phyloP scores from a whole-genome alignment of 768 basidiomycete species.

The Paxillus ammoniavirescens region DNA sequence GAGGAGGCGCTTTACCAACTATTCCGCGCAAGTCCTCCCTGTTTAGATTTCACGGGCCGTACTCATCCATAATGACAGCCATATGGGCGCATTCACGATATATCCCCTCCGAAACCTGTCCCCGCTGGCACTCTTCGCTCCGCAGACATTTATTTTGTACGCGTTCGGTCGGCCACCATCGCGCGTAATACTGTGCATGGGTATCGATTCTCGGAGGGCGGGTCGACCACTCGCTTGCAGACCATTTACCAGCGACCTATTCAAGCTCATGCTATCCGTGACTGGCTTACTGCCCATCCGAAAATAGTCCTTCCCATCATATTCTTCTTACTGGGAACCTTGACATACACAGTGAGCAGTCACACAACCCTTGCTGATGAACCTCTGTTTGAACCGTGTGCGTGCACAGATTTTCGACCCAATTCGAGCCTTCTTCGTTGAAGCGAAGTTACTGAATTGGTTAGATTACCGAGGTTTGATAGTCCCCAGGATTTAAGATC shows the following conservation, averaged over 20 bases:
- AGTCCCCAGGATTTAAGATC: neutral
- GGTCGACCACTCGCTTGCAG: constrained; percentile 44
- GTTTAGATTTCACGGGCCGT: neutral
- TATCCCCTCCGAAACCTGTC: constrained; percentile 57
- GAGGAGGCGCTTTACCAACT: constrained; percentile 79
- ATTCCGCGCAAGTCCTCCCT: constrained; percentile 57
- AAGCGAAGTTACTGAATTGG: constrained; percentile 79
- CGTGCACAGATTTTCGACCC: constrained; percentile 82
- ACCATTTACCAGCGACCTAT: constrained; percentile 62
- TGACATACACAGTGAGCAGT: constrained; percentile 78
- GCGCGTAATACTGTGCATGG: constrained; percentile 85
- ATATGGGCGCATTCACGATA: constrained; percentile 75
- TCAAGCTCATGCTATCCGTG: constrained; percentile 63
- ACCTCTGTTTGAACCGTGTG: neutral
- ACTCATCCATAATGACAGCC: constrained; percentile 45
- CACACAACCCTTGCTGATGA: neutral
- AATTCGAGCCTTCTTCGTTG: constrained; percentile 78
- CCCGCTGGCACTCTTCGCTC: constrained; percentile 68
- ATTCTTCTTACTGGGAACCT: constrained; percentile 83
- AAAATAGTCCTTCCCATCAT: constrained; percentile 77
- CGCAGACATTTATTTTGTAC: constrained; percentile 60
- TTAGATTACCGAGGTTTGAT: constrained; percentile 72
- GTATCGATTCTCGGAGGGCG: constrained; percentile 34
- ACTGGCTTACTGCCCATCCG: constrained; percentile 87
- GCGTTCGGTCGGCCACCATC: constrained; percentile 66